These are phyloP conservation scores for Fonsecaea monophora DNA, from an alignment of 2,329 filamentous ascomycete genomes.

Conservation along the genomic window DNA sequence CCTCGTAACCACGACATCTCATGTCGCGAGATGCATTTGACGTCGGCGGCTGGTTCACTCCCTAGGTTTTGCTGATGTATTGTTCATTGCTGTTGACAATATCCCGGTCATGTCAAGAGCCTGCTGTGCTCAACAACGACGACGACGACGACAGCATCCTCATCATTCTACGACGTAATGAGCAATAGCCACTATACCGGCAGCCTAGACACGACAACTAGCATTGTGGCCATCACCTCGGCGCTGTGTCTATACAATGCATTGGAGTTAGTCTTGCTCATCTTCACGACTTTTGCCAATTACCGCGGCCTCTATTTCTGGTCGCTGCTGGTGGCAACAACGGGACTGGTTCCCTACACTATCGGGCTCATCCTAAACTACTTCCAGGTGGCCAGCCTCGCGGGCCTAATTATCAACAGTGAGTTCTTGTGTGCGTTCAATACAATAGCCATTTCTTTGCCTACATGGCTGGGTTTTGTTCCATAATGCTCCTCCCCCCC, in stretches of 20 bases:
- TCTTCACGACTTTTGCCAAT: constrained; percentile 56
- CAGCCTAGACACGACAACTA: constrained; percentile 18
- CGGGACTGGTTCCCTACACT: constrained; percentile 55
- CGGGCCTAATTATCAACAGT: constrained; percentile 42
- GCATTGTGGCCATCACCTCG: constrained; percentile 18
- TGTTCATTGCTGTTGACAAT: neutral
- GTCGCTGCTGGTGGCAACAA: constrained; percentile 52
- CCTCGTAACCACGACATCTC: neutral
- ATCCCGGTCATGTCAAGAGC: neutral
- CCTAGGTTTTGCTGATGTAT: neutral
- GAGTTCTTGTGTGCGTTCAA: neutral
- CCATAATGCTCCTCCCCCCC: neutral
- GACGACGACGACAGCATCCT: neutral
- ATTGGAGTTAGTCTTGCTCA: constrained; percentile 56
- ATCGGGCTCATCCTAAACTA: constrained; percentile 57
- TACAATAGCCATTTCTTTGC: neutral
- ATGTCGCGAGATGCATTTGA: neutral
- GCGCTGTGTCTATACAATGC: constrained; percentile 53
- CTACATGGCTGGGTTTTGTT: neutral
- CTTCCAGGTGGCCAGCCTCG: constrained; percentile 46
- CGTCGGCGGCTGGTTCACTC: neutral
- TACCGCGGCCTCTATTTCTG: constrained; percentile 59
- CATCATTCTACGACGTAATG: neutral
- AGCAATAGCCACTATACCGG: constrained; percentile 9
- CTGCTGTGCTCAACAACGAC: neutral